Base-by-base conservation (phyloP, 2,329 filamentous ascomycete species). In the Stemphylium lycopersici region DNA sequence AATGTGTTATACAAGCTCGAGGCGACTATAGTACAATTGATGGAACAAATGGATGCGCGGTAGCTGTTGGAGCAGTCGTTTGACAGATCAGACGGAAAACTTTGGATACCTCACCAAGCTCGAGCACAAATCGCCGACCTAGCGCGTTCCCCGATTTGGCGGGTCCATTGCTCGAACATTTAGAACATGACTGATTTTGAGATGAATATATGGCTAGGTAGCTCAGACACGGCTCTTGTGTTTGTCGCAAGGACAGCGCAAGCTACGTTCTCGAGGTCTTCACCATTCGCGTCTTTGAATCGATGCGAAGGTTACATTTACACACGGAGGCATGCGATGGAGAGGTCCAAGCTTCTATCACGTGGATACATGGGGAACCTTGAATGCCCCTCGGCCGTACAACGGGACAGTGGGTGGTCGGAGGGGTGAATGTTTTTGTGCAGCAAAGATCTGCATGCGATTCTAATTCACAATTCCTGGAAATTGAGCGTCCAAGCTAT, bases 11-110 rank as follows among this genome's bases (percentile, higher is more conserved):
- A 55, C 53, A 52, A 55, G 51, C 45, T 3, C 15, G 57, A 56
- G 54, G 66, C 36, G 54, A 50, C 44, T 73, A 68, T 68, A 49
- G 54, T 69, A 69, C 69, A 72, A 61, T 56, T 48, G 60, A 57
- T 36, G 48, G 45, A n/a, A 26, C 20, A 22, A 58, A 56, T 48
- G 12, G 32, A 31, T 33, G 31, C 15, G 43, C 48, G 33, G 48
- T 31, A 43, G 56, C 48, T 52, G 61, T 44, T 47, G 56, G 54
- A 50, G 52, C 38, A 59, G 65, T 62, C 58, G 59, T 53, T 59
- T 54, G 58, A 51, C 46, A 61, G 51, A 50, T 54, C 52, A 40
- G 58, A 40, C 32, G 37, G 42, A 60, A 67, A 62, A 56, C 57
- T 65, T 66, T 61, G 33, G 44, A 57, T 58, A 61, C 53, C 48